phyloP scores from a whole-genome alignment of 23 red algal species.

The Gracilariopsis chorda region DNA sequence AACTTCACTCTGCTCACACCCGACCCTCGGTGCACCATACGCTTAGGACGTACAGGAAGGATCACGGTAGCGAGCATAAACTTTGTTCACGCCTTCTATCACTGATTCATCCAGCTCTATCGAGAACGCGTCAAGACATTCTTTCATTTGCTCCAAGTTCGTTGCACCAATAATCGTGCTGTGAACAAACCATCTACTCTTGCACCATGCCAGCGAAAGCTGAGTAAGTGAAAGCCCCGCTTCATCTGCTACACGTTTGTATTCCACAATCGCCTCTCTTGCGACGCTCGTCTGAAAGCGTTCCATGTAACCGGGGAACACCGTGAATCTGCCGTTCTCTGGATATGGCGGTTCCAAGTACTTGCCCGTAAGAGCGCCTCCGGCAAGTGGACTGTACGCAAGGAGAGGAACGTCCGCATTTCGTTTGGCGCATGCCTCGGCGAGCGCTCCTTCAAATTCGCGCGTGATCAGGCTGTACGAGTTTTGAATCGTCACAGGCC shows the following conservation, averaged over 20 bases:
- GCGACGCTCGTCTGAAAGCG: slow-evolving; percentile 70
- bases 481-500: slow-evolving; percentile 83
- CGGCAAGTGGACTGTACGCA: slow-evolving; percentile 82
- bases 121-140: slow-evolving; percentile 77
- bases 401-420: slow-evolving; percentile 63
- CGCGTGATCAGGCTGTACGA: slow-evolving; percentile 85
- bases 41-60: slow-evolving; percentile 33
- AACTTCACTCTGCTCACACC: no score
- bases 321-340: slow-evolving; percentile 44
- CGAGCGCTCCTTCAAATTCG: slow-evolving; percentile 67
- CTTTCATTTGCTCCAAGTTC: slow-evolving; percentile 69
- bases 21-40: no score
- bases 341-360: slow-evolving; percentile 59
- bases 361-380: slow-evolving; percentile 89
- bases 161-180: slow-evolving; percentile 87
- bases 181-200: slow-evolving; percentile 79
- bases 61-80: slow-evolving; percentile 43
- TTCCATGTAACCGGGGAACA: slow-evolving; percentile 70
- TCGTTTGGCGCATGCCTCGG: slow-evolving; percentile 68
- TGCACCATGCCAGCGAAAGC: slow-evolving; percentile 75
- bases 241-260: slow-evolving; percentile 61
- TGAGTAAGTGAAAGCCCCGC: slow-evolving; percentile 59
- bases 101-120: slow-evolving; percentile 41
- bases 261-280: slow-evolving; percentile 57
- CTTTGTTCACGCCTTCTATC: slow-evolving; percentile 41